These are phyloP conservation scores for Malus fusca DNA, from an alignment of 306 rosid genomes.

Conservation along the genomic window DNA sequence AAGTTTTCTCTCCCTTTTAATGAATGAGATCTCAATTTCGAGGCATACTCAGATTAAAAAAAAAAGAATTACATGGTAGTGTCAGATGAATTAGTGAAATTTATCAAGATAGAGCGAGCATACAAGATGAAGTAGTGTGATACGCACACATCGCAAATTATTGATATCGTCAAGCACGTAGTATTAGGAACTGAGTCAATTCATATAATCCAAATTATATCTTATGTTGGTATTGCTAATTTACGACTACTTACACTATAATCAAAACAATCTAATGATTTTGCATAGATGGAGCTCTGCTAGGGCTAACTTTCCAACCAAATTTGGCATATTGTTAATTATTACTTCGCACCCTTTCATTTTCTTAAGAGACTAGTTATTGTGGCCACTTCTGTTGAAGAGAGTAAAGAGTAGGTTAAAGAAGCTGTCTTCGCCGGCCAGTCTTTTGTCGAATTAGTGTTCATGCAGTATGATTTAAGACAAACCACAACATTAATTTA, in stretches of 20 bases:
- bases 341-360: conserved; percentile 3
- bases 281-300: background rate
- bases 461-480: conserved; percentile 35
- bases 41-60: background rate
- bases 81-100: background rate
- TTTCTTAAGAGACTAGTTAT: conserved; percentile 24
- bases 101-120: background rate
- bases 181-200: background rate
- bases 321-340: conserved; percentile 29
- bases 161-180: background rate
- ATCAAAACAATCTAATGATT: background rate
- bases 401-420: conserved; percentile 54
- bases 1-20: background rate
- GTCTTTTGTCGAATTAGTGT: conserved; percentile 56
- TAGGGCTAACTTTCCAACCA: background rate
- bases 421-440: conserved; percentile 93
- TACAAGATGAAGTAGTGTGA: background rate
- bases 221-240: background rate
- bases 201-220: background rate
- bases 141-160: background rate
- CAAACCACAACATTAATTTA: conserved; percentile 28
- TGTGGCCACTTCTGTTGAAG: conserved; percentile 10
- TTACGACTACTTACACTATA: background rate
- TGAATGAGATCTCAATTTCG: background rate
- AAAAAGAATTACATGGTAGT: background rate